These are phyloP conservation scores for Monosporascus sp. DNA, from an alignment of 2,329 filamentous ascomycete species.

Conservation along the genomic window DNA sequence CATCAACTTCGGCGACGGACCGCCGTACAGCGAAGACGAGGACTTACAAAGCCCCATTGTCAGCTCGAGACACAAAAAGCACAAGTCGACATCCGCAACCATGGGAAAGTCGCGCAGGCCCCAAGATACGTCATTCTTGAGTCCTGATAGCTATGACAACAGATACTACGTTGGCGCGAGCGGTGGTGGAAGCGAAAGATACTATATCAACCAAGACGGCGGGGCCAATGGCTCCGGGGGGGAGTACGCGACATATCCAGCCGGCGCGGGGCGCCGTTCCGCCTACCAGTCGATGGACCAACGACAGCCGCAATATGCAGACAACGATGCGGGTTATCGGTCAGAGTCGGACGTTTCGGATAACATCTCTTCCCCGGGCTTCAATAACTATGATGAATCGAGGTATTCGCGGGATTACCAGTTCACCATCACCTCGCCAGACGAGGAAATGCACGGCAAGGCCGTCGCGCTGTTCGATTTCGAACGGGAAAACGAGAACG, in stretches of 20 bases:
- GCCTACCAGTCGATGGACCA: slow-evolving; percentile 41
- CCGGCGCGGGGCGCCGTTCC: slow-evolving; percentile 56
- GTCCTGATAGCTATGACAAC: slow-evolving; percentile 50
- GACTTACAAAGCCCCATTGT: slow-evolving; percentile 90
- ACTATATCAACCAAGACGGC: slow-evolving; percentile 64
- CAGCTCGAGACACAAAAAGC: slow-evolving; percentile 77
- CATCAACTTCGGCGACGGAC: slow-evolving; percentile 80
- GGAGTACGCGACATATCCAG: slow-evolving; percentile 74
- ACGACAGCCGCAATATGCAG: slow-evolving; percentile 38
- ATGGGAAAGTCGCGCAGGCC: slow-evolving; percentile 33
- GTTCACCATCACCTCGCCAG: slow-evolving; percentile 89
- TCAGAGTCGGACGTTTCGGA: slow-evolving; percentile 55
- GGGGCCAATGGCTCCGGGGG: slow-evolving; percentile 73
- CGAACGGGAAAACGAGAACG: slow-evolving; percentile 91
- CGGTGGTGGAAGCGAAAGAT: slow-evolving; percentile 67
- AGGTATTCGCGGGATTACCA: slow-evolving; percentile 89
- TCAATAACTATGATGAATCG: slow-evolving; percentile 60
- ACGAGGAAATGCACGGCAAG: slow-evolving; percentile 97
- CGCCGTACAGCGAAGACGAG: slow-evolving; percentile 92
- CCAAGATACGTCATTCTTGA: slow-evolving; percentile 32
- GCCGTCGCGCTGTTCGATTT: slow-evolving; percentile 95
- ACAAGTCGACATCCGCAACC: slow-evolving; percentile 62
- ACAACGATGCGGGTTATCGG: slow-evolving; percentile 44
- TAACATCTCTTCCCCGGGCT: slow-evolving; percentile 52
- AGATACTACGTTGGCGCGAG: slow-evolving; percentile 63